Evolutionary conservation across 1,284 basidiomycete genomes (phyloP).

Genomic region (Ustilago curta): DNA sequence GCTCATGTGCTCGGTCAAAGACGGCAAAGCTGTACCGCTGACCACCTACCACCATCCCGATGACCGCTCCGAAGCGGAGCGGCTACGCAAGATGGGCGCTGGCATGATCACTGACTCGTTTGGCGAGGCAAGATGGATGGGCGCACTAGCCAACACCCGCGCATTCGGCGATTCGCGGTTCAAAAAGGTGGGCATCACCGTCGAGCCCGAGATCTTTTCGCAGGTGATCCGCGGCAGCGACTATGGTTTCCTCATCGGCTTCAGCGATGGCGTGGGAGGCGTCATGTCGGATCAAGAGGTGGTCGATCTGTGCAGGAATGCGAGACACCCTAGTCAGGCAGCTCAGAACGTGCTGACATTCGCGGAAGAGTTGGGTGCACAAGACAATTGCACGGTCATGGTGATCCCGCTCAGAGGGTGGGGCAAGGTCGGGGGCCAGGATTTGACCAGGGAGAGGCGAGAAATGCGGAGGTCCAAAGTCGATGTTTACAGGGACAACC

Average conservation of each 20-base stretch:
- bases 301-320: conserved; percentile 84
- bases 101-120: conserved; percentile 93
- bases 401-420: conserved; percentile 94
- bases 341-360: conserved; percentile 86
- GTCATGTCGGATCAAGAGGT: conserved; percentile 93
- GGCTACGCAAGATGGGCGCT: conserved; percentile 87
- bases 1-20: conserved; percentile 80
- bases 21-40: conserved; percentile 80
- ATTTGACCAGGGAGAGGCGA: conserved; percentile 76
- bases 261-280: conserved; percentile 85
- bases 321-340: conserved; percentile 80
- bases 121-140: conserved; percentile 97
- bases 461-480: conserved; percentile 52
- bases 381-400: conserved; percentile 91
- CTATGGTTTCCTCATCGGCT: conserved; percentile 60
- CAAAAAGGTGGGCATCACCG: conserved; percentile 80
- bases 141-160: conserved; percentile 90
- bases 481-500: conserved; percentile 56
- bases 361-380: conserved; percentile 85
- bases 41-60: conserved; percentile 83
- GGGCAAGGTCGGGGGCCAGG: conserved; percentile 82
- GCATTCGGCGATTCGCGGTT: conserved; percentile 91
- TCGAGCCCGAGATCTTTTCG: conserved; percentile 90
- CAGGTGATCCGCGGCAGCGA: conserved; percentile 76
- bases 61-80: conserved; percentile 82